Base-by-base conservation (phyloP, 768 basidiomycete species). In the Tulasnella sp. region DNA sequence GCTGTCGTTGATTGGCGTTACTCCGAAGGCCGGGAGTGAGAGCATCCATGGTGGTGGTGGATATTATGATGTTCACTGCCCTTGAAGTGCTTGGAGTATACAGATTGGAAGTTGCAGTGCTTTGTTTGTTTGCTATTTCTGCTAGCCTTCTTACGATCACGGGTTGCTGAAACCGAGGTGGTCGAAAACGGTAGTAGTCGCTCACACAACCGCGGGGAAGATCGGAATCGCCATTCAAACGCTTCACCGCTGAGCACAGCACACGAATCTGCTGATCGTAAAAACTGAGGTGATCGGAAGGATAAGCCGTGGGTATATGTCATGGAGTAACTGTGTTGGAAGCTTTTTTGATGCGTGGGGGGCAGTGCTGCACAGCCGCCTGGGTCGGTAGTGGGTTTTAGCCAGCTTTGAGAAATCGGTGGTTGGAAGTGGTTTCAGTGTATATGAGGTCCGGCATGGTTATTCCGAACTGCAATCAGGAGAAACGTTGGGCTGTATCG, bases 221-320 rank as follows among this genome's bases (percentile, higher is more conserved):
- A n/a, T 24, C 54, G 54, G 54, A 54, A 24, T 54, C 54, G 54
- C 24, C 54, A 54, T 54, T n/a, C 22, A 54, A 54, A 12, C 12
- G n/a, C 54, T 54, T 54, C 54, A 54, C n/a, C 54, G 54, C 54
- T 54, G 54, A n/a, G 54, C 54, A 54, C 54, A 54, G 54, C 54
- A 54, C 54, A n/a, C n/a, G 4, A 20, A 20, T 50, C 48, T 50
- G 48, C n/a, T 54, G 3, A 54, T n/a, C 24, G n/a, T 54, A 11
- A 54, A n/a, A 54, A 54, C 3, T 20, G 12, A 46, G 46, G n/a
- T 54, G 54, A 54, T 54, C 24, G 54, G 54, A 54, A 54, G 46
- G 54, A 54, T 54, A 54, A 54, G 54, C 54, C 54, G 54, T 54
- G 54, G 54, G n/a, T 12, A n/a, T n/a, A 24, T 54, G 9, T n/a